Base-by-base conservation (phyloP, 768 basidiomycete species). In the Amanita fuliginea region DNA sequence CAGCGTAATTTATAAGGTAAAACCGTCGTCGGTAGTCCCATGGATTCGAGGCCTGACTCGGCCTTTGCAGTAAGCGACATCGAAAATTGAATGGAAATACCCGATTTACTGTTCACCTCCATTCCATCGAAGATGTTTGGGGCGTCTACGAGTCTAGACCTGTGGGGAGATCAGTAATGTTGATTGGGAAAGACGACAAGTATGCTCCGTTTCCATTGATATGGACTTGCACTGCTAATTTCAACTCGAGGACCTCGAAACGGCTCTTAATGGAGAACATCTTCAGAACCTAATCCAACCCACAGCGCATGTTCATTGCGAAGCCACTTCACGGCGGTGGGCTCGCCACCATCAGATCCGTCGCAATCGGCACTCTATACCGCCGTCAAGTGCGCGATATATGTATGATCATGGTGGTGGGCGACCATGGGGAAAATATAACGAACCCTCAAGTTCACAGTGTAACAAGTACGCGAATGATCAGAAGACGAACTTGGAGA, bases 71-170 rank as follows among this genome's bases (percentile, higher is more conserved):
- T 26, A 26, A 26, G 24, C 24, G 24, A 26, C 24, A 26, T 26
- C 24, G n/a, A n/a, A n/a, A n/a, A n/a, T n/a, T n/a, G n/a, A n/a
- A n/a, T n/a, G n/a, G n/a, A n/a, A n/a, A n/a, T n/a, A n/a, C n/a
- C n/a, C n/a, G n/a, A n/a, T n/a, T n/a, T n/a, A n/a, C n/a, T 28
- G 28, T 28, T 28, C 26, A 6, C 5, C 28, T 28, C 28, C 8
- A 3, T 26, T 35, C 77, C 67, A 6, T 62, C 63, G 19, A 77
- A 71, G 48, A 85, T 65, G 24, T 69, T 71, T 0, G 68, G 56
- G 3, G 81, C 79, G 46, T 74, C 74, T 1, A 79, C 81, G 16
- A 70, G 53, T 86, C 83, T 51, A 82, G 74, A 3, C 81, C 77
- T 78, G 45, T 26, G 7, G 6, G 24, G 24, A 26, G 57, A 28